These are phyloP conservation scores for Fusarium nelsonii DNA, from an alignment of 2,329 filamentous ascomycete species.

Conservation along the genomic window DNA sequence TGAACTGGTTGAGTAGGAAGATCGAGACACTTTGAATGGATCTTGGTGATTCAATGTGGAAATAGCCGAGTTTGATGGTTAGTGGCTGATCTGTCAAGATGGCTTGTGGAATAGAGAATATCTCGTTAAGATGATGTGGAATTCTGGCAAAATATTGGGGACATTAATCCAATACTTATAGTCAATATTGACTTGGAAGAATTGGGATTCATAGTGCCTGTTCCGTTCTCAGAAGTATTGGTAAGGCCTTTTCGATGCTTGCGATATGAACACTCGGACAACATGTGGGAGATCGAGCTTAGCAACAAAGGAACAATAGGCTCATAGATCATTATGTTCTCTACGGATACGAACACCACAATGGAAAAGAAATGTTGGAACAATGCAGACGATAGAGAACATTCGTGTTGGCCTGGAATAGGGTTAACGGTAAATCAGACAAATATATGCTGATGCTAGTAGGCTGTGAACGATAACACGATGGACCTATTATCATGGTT, in stretches of 20 bases:
- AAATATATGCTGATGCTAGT: too few relatives aligned
- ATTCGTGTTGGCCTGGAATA: neutral
- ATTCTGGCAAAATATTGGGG: neutral
- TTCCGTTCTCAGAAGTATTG: neutral
- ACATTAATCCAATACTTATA: neutral
- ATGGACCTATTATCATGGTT: too few relatives aligned
- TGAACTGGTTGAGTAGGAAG: neutral
- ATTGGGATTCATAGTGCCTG: neutral
- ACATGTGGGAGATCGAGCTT: neutral
- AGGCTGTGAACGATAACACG: too few relatives aligned
- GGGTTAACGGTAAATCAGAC: too few relatives aligned
- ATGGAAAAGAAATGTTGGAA: neutral
- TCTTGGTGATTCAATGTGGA: neutral
- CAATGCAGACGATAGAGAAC: neutral
- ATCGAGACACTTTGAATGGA: neutral
- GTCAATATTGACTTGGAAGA: neutral
- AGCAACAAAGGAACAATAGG: neutral
- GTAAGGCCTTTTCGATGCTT: neutral
- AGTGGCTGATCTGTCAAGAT: neutral
- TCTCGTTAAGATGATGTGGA: neutral
- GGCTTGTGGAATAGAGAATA: neutral
- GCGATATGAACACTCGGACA: neutral
- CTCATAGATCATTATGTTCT: neutral
- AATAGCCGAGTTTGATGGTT: neutral
- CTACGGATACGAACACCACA: fast-evolving